These are phyloP conservation scores for Sphenostylis stenocarpa DNA, from an alignment of 306 rosid genomes.

Conservation along the genomic window DNA sequence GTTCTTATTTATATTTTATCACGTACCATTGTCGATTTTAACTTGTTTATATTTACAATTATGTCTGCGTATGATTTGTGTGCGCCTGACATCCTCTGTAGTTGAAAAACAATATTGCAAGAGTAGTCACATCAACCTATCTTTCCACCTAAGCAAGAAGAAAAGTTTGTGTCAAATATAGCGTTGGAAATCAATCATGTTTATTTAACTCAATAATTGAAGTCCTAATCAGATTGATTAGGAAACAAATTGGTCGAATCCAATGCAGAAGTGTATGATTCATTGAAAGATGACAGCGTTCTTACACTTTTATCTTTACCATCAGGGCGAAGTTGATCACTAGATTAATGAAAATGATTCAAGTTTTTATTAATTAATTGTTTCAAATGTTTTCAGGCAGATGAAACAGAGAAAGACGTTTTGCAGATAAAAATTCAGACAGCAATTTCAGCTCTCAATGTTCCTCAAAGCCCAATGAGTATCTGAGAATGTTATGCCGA, in stretches of 20 bases:
- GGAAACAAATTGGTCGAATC: not conserved
- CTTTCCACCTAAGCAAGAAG: not conserved
- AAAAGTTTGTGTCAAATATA: not conserved
- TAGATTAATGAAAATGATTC: not conserved
- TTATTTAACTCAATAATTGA: not conserved
- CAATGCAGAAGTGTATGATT: not conserved
- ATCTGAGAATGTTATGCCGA: constrained; percentile 11
- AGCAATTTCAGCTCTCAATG: constrained; percentile 72
- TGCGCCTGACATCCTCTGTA: too few species aligned
- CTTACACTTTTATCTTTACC: not conserved
- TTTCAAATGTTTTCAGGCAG: constrained; percentile 53
- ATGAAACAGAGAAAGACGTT: constrained; percentile 64
- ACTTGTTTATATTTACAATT: too few species aligned
- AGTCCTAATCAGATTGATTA: not conserved
- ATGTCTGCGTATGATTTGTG: too few species aligned
- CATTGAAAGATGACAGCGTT: not conserved
- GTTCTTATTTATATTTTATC: too few species aligned
- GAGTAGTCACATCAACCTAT: not conserved
- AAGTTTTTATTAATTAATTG: not conserved
- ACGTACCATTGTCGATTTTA: too few species aligned
- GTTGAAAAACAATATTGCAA: not conserved
- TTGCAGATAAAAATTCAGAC: constrained; percentile 58
- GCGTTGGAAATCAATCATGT: not conserved
- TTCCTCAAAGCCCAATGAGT: constrained; percentile 69
- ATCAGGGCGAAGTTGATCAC: not conserved